phyloP scores from a whole-genome alignment of 2,329 filamentous ascomycete species.

The Fusarium miscanthi region DNA sequence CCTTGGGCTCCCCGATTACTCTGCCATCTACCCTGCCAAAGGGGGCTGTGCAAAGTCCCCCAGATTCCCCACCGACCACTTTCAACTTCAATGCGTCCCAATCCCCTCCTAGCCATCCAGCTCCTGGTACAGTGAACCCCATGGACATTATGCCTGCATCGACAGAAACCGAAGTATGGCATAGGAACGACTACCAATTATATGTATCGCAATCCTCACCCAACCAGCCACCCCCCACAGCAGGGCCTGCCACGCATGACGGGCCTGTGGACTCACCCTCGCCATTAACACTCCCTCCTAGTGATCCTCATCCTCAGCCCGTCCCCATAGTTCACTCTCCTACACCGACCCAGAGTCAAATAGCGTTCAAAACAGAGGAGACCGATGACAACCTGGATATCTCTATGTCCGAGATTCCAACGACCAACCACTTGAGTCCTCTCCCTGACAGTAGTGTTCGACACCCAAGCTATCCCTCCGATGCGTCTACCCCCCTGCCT shows the following conservation, averaged over 20 bases:
- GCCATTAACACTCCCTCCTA: conserved; percentile 40
- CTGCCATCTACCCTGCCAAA: conserved; percentile 30
- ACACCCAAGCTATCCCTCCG: conserved; percentile 52
- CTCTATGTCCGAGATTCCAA: conserved; percentile 42
- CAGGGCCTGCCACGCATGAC: conserved; percentile 22
- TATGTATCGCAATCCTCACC: conserved; percentile 45
- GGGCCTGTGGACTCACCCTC: conserved; percentile 43
- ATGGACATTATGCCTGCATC: conserved; percentile 64
- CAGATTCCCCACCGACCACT: conserved; percentile 42
- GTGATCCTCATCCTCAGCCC: conserved; percentile 31
- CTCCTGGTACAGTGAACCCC: conserved; percentile 63
- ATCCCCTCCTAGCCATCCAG: conserved; percentile 49
- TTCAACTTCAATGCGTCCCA: conserved; percentile 43
- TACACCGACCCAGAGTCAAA: conserved; percentile 41
- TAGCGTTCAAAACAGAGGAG: conserved; percentile 35
- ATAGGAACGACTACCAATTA: conserved; percentile 53
- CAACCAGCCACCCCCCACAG: conserved; percentile 23
- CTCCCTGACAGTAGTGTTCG: conserved; percentile 41
- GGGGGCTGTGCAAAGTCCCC: conserved; percentile 40
- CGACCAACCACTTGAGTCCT: conserved; percentile 42
- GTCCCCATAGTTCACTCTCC: conserved; percentile 45
- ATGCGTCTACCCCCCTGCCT: conserved; percentile 57
- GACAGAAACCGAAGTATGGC: conserved; percentile 52
- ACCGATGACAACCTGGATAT: conserved; percentile 36
- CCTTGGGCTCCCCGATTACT: conserved; percentile 40